These are phyloP conservation scores for Gloeophyllum trabeum DNA, from an alignment of 768 basidiomycete species.

Conservation along the genomic window DNA sequence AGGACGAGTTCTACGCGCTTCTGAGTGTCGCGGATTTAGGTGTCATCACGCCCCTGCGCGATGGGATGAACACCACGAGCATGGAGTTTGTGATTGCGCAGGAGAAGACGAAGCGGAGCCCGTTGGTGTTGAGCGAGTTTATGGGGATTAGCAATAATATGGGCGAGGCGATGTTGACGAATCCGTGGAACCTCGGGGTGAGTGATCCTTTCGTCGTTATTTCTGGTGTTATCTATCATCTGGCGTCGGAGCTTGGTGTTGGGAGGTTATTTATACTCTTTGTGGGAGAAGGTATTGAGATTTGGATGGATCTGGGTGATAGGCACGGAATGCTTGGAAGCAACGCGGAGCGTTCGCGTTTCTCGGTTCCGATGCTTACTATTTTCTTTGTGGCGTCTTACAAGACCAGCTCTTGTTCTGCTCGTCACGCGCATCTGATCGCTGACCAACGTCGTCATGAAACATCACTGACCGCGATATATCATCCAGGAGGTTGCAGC, in stretches of 20 bases:
- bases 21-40: conserved; percentile 89
- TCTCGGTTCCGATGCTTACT: too few species aligned
- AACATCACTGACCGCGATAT: background rate
- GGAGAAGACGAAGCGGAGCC: conserved; percentile 69
- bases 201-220: conserved; percentile 18
- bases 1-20: conserved; percentile 96
- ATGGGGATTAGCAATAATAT: conserved; percentile 95
- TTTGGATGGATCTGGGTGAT: too few species aligned
- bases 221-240: background rate
- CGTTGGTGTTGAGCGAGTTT: conserved; percentile 90
- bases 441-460: conserved; percentile 1
- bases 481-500: conserved; percentile 71
- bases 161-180: conserved; percentile 81
- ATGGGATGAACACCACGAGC: conserved; percentile 98
- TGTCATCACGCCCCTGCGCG: conserved; percentile 89
- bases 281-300: too few species aligned
- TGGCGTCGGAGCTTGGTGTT: too few species aligned
- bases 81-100: conserved; percentile 99
- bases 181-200: conserved; percentile 93
- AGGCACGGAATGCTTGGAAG: too few species aligned
- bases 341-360: too few species aligned
- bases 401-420: conserved; percentile 2
- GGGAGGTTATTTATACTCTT: too few species aligned
- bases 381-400: too few species aligned
- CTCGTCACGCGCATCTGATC: conserved; percentile 1